phyloP scores from a whole-genome alignment of 352 stramenopile species.

The Plasmopara halstedii region DNA sequence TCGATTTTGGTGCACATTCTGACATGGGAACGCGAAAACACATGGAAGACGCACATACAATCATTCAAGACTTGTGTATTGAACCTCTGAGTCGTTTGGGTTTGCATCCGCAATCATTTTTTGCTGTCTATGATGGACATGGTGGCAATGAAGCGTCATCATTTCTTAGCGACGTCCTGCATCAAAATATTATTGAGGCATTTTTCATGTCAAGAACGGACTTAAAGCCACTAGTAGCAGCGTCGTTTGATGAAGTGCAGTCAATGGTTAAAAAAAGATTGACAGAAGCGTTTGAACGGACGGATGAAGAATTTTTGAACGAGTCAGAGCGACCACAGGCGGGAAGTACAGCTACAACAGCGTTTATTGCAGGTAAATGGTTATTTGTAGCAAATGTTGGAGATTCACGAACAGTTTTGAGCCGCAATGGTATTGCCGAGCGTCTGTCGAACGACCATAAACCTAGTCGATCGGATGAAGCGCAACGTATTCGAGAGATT shows the following conservation, averaged over 20 bases:
- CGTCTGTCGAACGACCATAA: slow-evolving; percentile 97
- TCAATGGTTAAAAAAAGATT: slow-evolving; percentile 49
- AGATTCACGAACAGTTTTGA: slow-evolving; percentile 93
- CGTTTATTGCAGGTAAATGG: slow-evolving; percentile 88
- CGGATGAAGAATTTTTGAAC: slow-evolving; percentile 64
- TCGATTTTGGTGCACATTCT: slow-evolving; percentile 94
- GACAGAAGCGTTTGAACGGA: slow-evolving; percentile 50
- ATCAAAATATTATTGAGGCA: slow-evolving; percentile 55
- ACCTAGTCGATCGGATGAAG: slow-evolving; percentile 88
- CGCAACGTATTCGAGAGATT: slow-evolving; percentile 91
- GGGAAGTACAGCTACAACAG: slow-evolving; percentile 92
- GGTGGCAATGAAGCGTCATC: slow-evolving; percentile 90
- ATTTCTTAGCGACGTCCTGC: slow-evolving; percentile 77
- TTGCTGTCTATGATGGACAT: slow-evolving; percentile 96
- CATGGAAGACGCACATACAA: slow-evolving; percentile 95
- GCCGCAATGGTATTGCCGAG: slow-evolving; percentile 74
- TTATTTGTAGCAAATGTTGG: slow-evolving; percentile 96
- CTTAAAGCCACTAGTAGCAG: slow-evolving; percentile 20
- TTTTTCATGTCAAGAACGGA: slow-evolving; percentile 52
- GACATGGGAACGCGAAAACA: slow-evolving; percentile 90
- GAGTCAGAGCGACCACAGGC: slow-evolving; percentile 59
- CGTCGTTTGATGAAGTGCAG: slow-evolving; percentile 34
- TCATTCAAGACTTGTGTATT: slow-evolving; percentile 88
- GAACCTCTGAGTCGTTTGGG: slow-evolving; percentile 39
- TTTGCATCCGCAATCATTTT: slow-evolving; percentile 88